Conservation (phyloP, 1,284 basidiomycete species). For the Irpex sp. region DNA sequence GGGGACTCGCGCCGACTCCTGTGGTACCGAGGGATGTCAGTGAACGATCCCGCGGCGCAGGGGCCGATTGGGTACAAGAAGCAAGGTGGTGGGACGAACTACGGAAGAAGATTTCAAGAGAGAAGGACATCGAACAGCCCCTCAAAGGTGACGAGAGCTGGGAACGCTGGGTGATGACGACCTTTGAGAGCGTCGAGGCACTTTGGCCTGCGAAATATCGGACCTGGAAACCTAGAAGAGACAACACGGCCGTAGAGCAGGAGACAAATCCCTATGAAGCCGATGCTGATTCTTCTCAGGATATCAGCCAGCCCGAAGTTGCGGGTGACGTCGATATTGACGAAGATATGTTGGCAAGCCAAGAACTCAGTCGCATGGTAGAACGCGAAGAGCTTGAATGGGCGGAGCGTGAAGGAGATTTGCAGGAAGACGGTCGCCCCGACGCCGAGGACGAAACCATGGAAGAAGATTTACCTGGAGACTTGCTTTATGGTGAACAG, state of each 20-base stretch:
- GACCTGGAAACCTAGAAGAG: conserved; percentile 46
- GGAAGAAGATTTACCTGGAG: conserved; percentile 27
- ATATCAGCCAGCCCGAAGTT: background rate
- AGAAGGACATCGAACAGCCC: conserved; percentile 32
- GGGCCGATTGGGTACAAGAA: conserved; percentile 69
- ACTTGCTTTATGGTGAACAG: conserved; percentile 6
- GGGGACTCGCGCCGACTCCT: conserved; percentile 68
- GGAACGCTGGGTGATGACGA: conserved; percentile 77
- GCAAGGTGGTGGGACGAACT: conserved; percentile 69
- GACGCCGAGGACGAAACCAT: conserved; percentile 25
- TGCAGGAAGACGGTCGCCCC: conserved; percentile 26
- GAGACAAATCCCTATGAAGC: conserved; percentile 28
- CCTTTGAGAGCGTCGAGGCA: conserved; percentile 82
- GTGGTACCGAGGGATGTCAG: conserved; percentile 63
- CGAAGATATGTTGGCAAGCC: conserved; percentile 46
- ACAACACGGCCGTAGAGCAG: background rate
- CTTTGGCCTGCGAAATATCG: conserved; percentile 63
- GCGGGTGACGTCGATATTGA: conserved; percentile 55
- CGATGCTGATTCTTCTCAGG: conserved; percentile 1
- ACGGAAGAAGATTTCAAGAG: conserved; percentile 45
- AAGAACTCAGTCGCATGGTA: conserved; percentile 44
- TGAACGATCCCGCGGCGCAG: conserved; percentile 49
- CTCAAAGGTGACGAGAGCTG: conserved; percentile 33
- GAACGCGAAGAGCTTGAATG: conserved; percentile 36
- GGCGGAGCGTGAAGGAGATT: conserved; percentile 23